Evolutionary conservation across 2,329 filamentous ascomycete species (phyloP), one percentile per base, ranked within the genome.

Genomic region (Colletotrichum paranaense): DNA sequence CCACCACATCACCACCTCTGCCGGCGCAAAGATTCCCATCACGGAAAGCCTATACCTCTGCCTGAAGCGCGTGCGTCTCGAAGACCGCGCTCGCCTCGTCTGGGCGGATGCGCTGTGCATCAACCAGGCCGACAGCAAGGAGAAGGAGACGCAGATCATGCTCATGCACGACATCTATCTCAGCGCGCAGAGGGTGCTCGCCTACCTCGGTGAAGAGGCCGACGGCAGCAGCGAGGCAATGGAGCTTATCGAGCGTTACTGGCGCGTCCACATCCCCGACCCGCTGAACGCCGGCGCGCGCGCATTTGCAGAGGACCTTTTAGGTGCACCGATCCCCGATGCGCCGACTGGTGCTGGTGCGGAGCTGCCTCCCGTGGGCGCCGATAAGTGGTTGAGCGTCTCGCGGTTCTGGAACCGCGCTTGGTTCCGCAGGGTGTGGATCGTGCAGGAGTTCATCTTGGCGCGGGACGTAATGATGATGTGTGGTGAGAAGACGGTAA

Each of bases 351-450:
- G 62, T n/a, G 30, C 14, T 14, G 58, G 67, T 26, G 67, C 72
- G 16, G 53, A 63, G 38, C 24, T 74, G 46, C 72, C 72, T 16
- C 59, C 68, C 1, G 53, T 26, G n/a, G 72, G 68, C 28, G 72
- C 72, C 14, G 8, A 57, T 9, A 56, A 62, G 56, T 74, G 72
- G 72, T 19, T 67, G 42, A 52, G 49, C n/a, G 72, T 74, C 4
- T 74, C 72, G 6, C 62, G 68, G n/a, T 74, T 74, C 68, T 74
- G 72, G 72, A 74, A 74, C 68, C 46, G 72, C 22, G 32, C 72
- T 53, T 80, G 79, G 79, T 79, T 79, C 67, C 75, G 76, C 32
- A 72, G 79, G 7, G 78, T 77, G 6, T 80, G 79, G 78, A 76
- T 80, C 35, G 76, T 79, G 6, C 78, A 79, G 58, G 78, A 80